Evolutionary conservation across 441 rosid genomes (phyloP).

Genomic region (Raphanus hybrid): DNA sequence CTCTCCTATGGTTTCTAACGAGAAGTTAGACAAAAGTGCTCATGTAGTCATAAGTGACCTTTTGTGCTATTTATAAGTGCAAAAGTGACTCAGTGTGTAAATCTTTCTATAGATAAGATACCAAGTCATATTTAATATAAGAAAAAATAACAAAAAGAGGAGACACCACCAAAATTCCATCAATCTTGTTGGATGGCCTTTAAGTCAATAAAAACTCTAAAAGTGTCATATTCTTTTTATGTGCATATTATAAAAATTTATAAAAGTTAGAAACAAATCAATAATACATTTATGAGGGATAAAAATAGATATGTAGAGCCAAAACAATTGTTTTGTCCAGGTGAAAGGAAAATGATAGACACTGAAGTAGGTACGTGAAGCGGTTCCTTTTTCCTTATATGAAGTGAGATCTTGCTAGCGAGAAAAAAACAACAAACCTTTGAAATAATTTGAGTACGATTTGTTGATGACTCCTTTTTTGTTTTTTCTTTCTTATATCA

Average conservation of each 20-base stretch:
- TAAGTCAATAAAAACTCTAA: slow-evolving; percentile 35
- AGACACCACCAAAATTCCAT: not conserved
- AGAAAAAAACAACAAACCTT: not conserved
- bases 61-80: too few species aligned
- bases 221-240: not conserved
- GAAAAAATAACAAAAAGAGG: too few species aligned
- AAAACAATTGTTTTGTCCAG: slow-evolving; percentile 18
- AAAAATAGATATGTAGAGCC: slow-evolving; percentile 9
- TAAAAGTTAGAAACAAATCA: not conserved
- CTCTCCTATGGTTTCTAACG: too few species aligned
- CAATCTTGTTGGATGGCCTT: slow-evolving; percentile 30
- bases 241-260: not conserved
- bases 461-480: slow-evolving; percentile 14
- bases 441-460: slow-evolving; percentile 10
- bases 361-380: slow-evolving; percentile 33
- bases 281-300: not conserved
- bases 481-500: not conserved
- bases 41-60: too few species aligned
- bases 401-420: not conserved
- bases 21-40: too few species aligned
- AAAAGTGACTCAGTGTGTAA: too few species aligned
- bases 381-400: slow-evolving; percentile 20
- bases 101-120: too few species aligned
- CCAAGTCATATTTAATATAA: too few species aligned
- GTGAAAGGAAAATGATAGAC: slow-evolving; percentile 9